Percentiles rank a stretch among this genome's conserved stretches.
phyloP scores from a whole-genome alignment of 2,329 filamentous ascomycete species.

The Ophiostoma pallidulum region DNA sequence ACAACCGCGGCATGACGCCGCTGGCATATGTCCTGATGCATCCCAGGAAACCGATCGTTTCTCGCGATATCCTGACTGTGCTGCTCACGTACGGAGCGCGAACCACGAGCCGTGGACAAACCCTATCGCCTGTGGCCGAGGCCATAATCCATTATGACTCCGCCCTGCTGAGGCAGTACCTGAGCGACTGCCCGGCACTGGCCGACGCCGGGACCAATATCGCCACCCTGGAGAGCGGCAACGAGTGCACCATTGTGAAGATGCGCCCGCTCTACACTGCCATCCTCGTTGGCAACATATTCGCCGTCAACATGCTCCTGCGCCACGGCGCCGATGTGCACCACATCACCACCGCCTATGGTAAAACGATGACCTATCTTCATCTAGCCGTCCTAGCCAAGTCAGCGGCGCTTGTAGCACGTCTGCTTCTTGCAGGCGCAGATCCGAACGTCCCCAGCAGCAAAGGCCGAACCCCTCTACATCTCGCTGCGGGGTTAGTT shows the following conservation, averaged over 20 bases:
- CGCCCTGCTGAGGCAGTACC: neutral
- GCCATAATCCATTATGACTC: conserved; percentile 1
- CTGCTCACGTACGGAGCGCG: conserved; percentile 8
- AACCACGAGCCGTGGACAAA: neutral
- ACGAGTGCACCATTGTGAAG: neutral
- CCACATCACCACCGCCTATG: neutral
- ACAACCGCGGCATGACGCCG: conserved; percentile 26
- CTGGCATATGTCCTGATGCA: conserved; percentile 15
- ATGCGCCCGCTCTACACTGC: conserved; percentile 7
- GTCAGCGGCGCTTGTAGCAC: neutral
- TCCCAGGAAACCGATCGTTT: neutral
- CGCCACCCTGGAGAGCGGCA: neutral
- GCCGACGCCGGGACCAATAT: conserved; percentile 1
- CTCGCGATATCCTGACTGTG: neutral
- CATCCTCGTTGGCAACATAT: conserved; percentile 7
- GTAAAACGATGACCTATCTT: neutral
- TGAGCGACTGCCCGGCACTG: neutral
- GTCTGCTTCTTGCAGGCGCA: conserved; percentile 37
- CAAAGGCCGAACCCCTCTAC: conserved; percentile 39
- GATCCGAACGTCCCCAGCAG: conserved; percentile 38
- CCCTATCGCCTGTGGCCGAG: conserved; percentile 1
- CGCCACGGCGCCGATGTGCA: conserved; percentile 1
- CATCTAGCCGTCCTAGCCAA: conserved; percentile 1
- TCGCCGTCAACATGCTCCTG: conserved; percentile 2
- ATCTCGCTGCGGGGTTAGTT: conserved; percentile 34